These are phyloP conservation scores for Pseudogymnoascus sp. DNA, from an alignment of 2,329 filamentous ascomycete genomes.

Conservation along the genomic window DNA sequence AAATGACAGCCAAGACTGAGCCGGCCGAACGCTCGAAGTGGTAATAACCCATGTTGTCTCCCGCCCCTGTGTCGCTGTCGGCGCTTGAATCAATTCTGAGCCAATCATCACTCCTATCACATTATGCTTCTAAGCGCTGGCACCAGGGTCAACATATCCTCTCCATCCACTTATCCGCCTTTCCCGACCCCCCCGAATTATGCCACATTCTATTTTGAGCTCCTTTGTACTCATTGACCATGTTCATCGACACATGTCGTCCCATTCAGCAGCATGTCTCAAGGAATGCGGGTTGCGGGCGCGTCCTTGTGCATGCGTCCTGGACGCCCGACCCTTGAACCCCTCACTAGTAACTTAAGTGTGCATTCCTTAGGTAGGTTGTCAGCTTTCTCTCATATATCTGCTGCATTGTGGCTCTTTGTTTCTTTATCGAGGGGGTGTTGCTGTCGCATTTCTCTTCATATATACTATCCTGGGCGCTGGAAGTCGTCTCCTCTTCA, in stretches of 20 bases:
- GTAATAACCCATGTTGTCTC: not conserved
- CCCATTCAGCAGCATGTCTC: not conserved
- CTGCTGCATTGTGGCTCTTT: not conserved
- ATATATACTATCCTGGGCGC: not conserved
- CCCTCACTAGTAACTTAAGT: not conserved
- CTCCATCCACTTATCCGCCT: not conserved
- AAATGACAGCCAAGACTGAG: not conserved
- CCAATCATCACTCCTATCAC: not conserved
- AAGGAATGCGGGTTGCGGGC: not conserved
- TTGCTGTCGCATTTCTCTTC: not conserved
- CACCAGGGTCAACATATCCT: not conserved
- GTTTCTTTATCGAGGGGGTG: not conserved
- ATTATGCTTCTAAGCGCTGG: not conserved
- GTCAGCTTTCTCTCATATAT: not conserved
- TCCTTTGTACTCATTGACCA: not conserved
- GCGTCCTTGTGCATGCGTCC: not conserved
- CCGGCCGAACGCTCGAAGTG: not conserved
- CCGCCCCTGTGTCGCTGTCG: not conserved
- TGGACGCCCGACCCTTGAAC: not conserved
- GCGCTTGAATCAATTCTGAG: not conserved
- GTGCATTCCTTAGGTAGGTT: not conserved
- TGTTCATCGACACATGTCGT: not conserved
- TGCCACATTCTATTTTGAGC: slow-evolving; percentile 6
- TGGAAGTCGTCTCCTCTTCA: not conserved
- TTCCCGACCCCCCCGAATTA: not conserved